A percentile compares a stretch with the other conserved stretches of the same genome.
These are phyloP conservation scores for Botrytis galanthina DNA, from an alignment of 2,329 filamentous ascomycete genomes.

Conservation along the genomic window DNA sequence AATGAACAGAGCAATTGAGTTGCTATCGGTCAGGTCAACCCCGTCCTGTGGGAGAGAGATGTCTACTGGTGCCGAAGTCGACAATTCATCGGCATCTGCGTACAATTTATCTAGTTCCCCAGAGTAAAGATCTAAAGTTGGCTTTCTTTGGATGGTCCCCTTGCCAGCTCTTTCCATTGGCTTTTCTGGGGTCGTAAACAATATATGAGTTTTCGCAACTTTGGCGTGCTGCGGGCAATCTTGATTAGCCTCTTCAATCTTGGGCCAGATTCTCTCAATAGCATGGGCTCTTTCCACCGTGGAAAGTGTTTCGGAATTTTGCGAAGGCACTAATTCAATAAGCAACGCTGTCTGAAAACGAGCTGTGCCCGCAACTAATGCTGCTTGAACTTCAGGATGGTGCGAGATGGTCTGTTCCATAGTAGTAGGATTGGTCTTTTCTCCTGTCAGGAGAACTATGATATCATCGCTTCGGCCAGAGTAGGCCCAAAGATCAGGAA, in stretches of 20 bases:
- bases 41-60: no score
- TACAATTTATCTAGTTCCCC: neutral
- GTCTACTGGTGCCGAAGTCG: no score
- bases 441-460: neutral
- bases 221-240: neutral
- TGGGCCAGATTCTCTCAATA: no score
- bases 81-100: no score
- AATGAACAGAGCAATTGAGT: neutral
- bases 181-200: neutral
- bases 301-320: no score
- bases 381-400: neutral
- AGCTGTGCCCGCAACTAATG: no score
- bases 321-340: no score
- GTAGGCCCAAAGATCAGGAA: neutral
- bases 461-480: neutral
- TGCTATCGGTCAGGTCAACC: no score
- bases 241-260: no score
- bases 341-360: no score
- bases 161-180: neutral
- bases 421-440: neutral
- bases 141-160: neutral
- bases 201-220: neutral
- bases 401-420: neutral
- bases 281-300: no score
- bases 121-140: neutral